A percentile compares a stretch with the other conserved stretches of the same genome.
Evolutionary conservation across 139 green algal species (phyloP).

Genomic region (Closterium sp.): DNA sequence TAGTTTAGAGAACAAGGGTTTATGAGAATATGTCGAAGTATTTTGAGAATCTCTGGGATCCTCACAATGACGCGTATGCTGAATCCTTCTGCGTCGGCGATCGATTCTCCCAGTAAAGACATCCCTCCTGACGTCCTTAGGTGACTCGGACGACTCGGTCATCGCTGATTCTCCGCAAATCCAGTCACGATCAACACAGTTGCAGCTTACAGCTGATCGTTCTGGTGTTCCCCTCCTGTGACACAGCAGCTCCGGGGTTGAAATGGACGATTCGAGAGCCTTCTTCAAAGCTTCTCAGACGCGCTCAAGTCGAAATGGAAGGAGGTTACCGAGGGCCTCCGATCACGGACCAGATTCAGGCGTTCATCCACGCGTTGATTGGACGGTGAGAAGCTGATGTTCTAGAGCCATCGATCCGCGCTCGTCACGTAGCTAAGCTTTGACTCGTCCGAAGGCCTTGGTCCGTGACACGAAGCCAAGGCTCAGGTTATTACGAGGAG

Average conservation of each 20-base stretch:
- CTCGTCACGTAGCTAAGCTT: neutral
- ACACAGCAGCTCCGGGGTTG: too few species aligned
- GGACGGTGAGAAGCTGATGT: neutral
- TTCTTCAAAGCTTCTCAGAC: neutral
- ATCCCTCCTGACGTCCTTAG: neutral
- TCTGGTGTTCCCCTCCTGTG: too few species aligned
- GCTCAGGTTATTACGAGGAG: too few species aligned
- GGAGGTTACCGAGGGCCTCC: neutral
- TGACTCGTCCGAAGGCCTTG: too few species aligned
- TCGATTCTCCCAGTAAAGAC: too few species aligned
- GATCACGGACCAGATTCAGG: neutral
- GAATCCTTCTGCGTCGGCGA: neutral
- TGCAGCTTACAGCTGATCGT: too few species aligned
- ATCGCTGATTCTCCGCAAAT: neutral
- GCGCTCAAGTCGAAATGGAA: neutral
- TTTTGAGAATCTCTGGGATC: too few species aligned
- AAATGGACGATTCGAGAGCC: neutral
- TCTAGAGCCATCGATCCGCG: neutral
- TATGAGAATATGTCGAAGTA: too few species aligned
- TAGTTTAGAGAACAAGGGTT: too few species aligned
- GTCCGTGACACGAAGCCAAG: too few species aligned
- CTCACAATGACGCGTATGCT: neutral
- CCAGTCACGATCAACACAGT: too few species aligned
- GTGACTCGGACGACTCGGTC: neutral
- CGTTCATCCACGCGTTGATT: constrained; percentile 12